These are phyloP conservation scores for Candida patagonica DNA, from an alignment of 805 yeast genomes.

Conservation along the genomic window DNA sequence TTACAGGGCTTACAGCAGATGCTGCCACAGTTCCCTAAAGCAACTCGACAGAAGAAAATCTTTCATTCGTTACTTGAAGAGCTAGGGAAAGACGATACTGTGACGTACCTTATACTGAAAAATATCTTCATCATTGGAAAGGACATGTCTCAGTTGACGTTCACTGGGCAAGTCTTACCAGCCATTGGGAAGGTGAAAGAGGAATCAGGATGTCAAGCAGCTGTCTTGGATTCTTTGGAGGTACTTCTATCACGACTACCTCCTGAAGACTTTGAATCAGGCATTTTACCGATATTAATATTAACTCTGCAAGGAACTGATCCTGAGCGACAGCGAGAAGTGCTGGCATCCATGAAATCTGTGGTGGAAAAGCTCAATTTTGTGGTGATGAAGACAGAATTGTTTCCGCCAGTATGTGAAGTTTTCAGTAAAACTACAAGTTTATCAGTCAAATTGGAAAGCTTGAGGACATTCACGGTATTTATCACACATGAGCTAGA, in stretches of 20 bases:
- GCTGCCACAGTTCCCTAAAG: slow-evolving; percentile 49
- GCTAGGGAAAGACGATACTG: slow-evolving; percentile 32
- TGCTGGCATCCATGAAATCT: slow-evolving; percentile 36
- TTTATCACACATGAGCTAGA: slow-evolving; percentile 50
- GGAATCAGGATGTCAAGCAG: slow-evolving; percentile 33
- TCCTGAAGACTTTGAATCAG: slow-evolving; percentile 41
- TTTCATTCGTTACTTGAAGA: slow-evolving; percentile 56
- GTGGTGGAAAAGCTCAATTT: slow-evolving; percentile 48
- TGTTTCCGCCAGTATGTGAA: slow-evolving; percentile 64
- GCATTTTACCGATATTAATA: slow-evolving; percentile 37
- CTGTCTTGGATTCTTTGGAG: slow-evolving; percentile 40
- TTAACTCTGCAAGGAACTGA: slow-evolving; percentile 26
- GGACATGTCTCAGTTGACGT: slow-evolving; percentile 64
- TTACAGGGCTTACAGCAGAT: slow-evolving; percentile 52
- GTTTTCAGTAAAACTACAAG: slow-evolving; percentile 81
- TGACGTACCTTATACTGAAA: slow-evolving; percentile 40
- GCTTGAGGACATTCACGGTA: slow-evolving; percentile 50
- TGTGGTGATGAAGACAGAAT: slow-evolving; percentile 58
- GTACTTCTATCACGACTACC: slow-evolving; percentile 42
- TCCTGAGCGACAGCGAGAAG: slow-evolving; percentile 42
- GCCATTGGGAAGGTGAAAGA: slow-evolving; percentile 30
- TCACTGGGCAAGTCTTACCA: slow-evolving; percentile 60
- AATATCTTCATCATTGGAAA: slow-evolving; percentile 56
- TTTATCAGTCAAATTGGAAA: slow-evolving; percentile 62
- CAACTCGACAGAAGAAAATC: slow-evolving; percentile 55